Evolutionary conservation across 1,284 basidiomycete genomes (phyloP).

Genomic region (Cryptococcus sp.): DNA sequence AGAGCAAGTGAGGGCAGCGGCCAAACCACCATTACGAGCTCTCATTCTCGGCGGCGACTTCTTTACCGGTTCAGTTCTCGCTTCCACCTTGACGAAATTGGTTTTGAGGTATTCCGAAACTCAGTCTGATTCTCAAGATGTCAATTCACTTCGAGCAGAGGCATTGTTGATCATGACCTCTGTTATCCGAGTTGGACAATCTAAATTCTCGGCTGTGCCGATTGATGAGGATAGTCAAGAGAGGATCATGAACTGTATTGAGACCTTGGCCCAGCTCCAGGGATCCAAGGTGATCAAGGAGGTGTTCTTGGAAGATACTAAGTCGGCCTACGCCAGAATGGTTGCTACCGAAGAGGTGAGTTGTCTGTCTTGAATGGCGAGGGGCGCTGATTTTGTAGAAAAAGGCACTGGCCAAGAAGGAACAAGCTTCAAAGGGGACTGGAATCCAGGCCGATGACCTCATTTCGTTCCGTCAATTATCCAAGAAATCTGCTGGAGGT

Average conservation of each 20-base stretch:
- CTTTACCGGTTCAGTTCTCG: constrained; percentile 88
- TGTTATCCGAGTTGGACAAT: constrained; percentile 93
- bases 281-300: constrained; percentile 63
- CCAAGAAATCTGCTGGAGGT: constrained; percentile 79
- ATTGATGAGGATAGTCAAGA: constrained; percentile 99
- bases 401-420: constrained; percentile 84
- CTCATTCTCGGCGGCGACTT: constrained; percentile 94
- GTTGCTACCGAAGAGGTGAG: constrained; percentile 79
- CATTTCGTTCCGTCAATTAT: constrained; percentile 88
- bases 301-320: constrained; percentile 90
- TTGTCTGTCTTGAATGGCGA: background rate
- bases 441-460: constrained; percentile 90
- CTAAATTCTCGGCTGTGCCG: constrained; percentile 84
- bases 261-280: constrained; percentile 74
- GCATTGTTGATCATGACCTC: constrained; percentile 99
- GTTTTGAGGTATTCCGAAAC: constrained; percentile 74
- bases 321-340: constrained; percentile 92
- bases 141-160: constrained; percentile 81
- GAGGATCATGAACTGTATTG: constrained; percentile 94
- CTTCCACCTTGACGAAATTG: constrained; percentile 86
- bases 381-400: constrained; percentile 48
- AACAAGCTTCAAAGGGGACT: constrained; percentile 67
- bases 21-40: constrained; percentile 86
- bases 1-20: constrained; percentile 76
- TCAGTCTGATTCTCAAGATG: constrained; percentile 56